A percentile compares a stretch with the other conserved stretches of the same genome.
Conservation (phyloP, 495 filamentous ascomycete species). For the Aspergillus carlsbadensis region DNA sequence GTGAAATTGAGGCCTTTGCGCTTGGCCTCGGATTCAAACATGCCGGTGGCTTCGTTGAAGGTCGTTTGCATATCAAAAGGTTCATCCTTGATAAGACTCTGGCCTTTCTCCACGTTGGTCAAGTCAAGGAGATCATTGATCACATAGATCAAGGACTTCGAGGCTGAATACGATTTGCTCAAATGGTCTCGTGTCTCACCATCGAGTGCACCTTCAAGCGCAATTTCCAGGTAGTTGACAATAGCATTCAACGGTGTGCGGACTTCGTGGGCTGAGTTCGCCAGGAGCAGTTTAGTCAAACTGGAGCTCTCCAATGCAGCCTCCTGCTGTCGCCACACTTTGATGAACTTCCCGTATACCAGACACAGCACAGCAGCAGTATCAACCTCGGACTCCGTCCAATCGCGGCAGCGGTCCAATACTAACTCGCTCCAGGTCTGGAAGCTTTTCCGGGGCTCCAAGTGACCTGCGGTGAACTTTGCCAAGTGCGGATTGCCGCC, state of each 20-base stretch:
- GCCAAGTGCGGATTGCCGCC: conserved; percentile 94
- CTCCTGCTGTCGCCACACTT: conserved; percentile 93
- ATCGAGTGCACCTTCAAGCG: conserved; percentile 80
- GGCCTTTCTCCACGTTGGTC: conserved; percentile 84
- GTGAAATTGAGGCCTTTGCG: conserved; percentile 73
- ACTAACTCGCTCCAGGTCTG: conserved; percentile 36
- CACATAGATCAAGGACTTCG: conserved; percentile 90
- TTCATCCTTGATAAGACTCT: conserved; percentile 78
- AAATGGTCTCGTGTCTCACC: conserved; percentile 85
- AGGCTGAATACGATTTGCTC: conserved; percentile 76
- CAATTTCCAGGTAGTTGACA: conserved; percentile 95
- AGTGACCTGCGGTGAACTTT: conserved; percentile 31
- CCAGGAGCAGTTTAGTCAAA: conserved; percentile 75
- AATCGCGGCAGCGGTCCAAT: conserved; percentile 38
- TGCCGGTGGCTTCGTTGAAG: conserved; percentile 71
- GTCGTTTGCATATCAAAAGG: conserved; percentile 70
- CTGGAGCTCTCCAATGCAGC: conserved; percentile 79
- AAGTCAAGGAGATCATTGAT: conserved; percentile 95
- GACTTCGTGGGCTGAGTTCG: conserved; percentile 94
- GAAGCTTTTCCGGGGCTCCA: conserved; percentile 39
- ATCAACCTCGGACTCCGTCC: conserved; percentile 63
- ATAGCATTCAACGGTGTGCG: conserved; percentile 93
- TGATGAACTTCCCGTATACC: conserved; percentile 88
- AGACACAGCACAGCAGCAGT: conserved; percentile 86
- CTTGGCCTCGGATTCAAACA: conserved; percentile 70